Percentiles rank a stretch among this genome's conserved stretches.
These are phyloP conservation scores for Aciculosporium take DNA, from an alignment of 2,329 filamentous ascomycete genomes.

Conservation along the genomic window DNA sequence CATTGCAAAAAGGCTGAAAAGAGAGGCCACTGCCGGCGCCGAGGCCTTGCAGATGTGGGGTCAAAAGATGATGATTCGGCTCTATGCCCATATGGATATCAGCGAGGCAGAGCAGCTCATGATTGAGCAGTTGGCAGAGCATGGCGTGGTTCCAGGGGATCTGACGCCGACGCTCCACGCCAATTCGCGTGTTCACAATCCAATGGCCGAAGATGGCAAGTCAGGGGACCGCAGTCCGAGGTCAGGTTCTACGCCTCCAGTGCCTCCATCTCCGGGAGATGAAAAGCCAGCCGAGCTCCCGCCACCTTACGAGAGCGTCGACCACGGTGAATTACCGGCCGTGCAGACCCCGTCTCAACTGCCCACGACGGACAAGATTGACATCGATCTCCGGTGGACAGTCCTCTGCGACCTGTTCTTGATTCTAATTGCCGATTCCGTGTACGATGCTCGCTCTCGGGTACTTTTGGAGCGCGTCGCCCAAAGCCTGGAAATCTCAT, in stretches of 20 bases:
- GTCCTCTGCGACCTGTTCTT: slow-evolving; percentile 92
- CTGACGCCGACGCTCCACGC: slow-evolving; percentile 77
- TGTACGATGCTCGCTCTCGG: slow-evolving; percentile 82
- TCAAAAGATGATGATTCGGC: slow-evolving; percentile 92
- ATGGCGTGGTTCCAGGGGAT: slow-evolving; percentile 76
- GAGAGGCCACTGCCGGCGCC: slow-evolving; percentile 50
- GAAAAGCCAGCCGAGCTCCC: slow-evolving; percentile 37
- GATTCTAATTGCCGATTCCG: slow-evolving; percentile 86
- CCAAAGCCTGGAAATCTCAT: slow-evolving; percentile 63
- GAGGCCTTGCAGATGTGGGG: slow-evolving; percentile 91
- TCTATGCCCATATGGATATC: slow-evolving; percentile 96
- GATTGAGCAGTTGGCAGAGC: slow-evolving; percentile 92
- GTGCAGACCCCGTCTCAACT: slow-evolving; percentile 75
- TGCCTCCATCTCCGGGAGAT: slow-evolving; percentile 15
- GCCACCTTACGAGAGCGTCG: slow-evolving; percentile 47
- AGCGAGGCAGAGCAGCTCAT: slow-evolving; percentile 84
- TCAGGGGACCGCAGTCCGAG: slow-evolving; percentile 8
- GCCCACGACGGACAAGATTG: slow-evolving; percentile 67
- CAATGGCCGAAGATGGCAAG: slow-evolving; percentile 47
- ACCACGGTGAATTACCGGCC: slow-evolving; percentile 58
- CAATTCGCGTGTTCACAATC: slow-evolving; percentile 86
- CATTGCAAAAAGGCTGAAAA: slow-evolving; percentile 53
- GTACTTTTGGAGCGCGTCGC: slow-evolving; percentile 73
- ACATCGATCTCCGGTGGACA: slow-evolving; percentile 94
- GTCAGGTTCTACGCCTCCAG: slow-evolving; percentile 11